Evolutionary conservation across 176 grass and related monocot genomes (phyloP), one percentile per base, ranked within the genome.

Genomic region (Avena sativa): DNA sequence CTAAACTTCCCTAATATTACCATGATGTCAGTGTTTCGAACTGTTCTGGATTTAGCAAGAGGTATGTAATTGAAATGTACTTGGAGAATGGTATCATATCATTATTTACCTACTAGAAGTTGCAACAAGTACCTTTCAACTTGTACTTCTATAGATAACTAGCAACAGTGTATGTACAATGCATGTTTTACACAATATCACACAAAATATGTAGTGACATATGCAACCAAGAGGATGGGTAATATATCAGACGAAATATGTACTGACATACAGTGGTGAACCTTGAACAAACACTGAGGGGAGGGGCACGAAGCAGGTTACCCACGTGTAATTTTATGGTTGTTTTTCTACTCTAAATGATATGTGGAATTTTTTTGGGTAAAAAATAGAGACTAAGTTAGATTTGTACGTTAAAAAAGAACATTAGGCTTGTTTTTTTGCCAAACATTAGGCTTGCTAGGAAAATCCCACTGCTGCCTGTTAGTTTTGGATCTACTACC

Each of bases 31-130:
- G 91, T 88, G 82, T 90, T 88, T 86, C 66, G 49, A 70, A 86
- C 81, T 79, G 65, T 92, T 60, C 77, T 86, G 79, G 91, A 91
- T 65, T 86, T 95, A 53, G 53, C 89, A 59, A 92, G 87, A 96
- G 96, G 96, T 98, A 94, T 60, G 28, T 83, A 49, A 17, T 17
- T 82, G 53, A 63, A 58, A 83, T 84, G 19, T 72, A 59, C 16
- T 80, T 50, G 74, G 53, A 81, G 65, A 85, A 44, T 82, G n/a
- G 56, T 70, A 32, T 13, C 9, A 82, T 79, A 30, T 80, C 19
- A 61, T 86, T 40, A 43, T 68, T 76, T 75, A 53, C 30, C 64
- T 75, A 82, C 12, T 65, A 21, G 55, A 43, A 40, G 32, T 59
- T 65, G 58, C 47, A 64, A 85, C 71, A 66, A 14, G 59, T 76